Conservation (phyloP, 176 grass and related monocot species). For the Tillandsia leiboldiana region DNA sequence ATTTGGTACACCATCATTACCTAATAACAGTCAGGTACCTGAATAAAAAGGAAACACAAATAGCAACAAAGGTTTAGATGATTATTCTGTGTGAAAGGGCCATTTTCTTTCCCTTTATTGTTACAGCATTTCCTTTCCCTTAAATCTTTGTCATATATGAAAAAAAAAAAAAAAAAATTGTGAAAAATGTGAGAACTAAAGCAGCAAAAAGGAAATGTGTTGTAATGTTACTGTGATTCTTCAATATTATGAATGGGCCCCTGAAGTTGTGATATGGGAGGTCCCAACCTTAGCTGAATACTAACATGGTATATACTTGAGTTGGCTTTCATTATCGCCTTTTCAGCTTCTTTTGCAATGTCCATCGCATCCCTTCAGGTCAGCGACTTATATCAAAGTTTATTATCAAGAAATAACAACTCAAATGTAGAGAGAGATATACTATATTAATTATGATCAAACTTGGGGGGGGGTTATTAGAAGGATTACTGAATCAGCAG, state of each 20-base stretch:
- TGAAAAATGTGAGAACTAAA: background rate
- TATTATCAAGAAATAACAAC: background rate
- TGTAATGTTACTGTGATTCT: background rate
- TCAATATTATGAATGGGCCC: slow-evolving; percentile 17
- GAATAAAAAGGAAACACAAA: no score
- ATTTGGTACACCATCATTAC: no score
- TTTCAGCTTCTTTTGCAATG: slow-evolving; percentile 59
- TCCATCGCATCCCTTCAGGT: slow-evolving; percentile 62
- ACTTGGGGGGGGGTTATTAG: background rate
- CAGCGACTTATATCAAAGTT: background rate
- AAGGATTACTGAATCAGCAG: slow-evolving; percentile 60
- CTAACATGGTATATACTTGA: slow-evolving; percentile 74
- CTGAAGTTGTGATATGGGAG: slow-evolving; percentile 49
- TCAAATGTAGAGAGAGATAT: background rate
- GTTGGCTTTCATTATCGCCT: slow-evolving; percentile 62
- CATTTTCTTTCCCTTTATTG: no score
- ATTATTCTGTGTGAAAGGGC: no score
- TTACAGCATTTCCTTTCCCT: no score
- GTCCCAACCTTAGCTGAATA: slow-evolving; percentile 62
- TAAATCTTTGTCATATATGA: no score
- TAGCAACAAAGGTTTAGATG: no score
- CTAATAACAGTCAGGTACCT: no score
- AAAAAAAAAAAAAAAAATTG: no score
- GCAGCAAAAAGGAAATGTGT: background rate
- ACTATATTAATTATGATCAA: background rate